These are phyloP conservation scores for Moesziomyces antarcticus DNA, from an alignment of 1,284 basidiomycete species.

Conservation along the genomic window DNA sequence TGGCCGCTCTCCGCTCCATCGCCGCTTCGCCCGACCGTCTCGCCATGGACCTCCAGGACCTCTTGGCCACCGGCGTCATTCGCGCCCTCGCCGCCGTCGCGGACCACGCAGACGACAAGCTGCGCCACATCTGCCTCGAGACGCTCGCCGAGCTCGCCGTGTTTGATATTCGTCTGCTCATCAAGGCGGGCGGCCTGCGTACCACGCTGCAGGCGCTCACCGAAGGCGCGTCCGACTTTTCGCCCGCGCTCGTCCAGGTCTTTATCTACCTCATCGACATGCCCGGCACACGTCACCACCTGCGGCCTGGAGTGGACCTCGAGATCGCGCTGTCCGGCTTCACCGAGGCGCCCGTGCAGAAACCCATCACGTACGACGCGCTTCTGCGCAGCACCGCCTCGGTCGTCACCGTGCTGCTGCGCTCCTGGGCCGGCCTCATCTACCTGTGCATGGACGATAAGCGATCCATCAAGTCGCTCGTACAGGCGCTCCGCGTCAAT, in stretches of 20 bases:
- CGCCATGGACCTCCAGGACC: slow-evolving; percentile 60
- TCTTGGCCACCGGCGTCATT: slow-evolving; percentile 64
- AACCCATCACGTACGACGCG: slow-evolving; percentile 70
- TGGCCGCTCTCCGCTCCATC: slow-evolving; percentile 35
- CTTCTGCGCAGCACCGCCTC: slow-evolving; percentile 79
- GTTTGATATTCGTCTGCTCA: slow-evolving; percentile 85
- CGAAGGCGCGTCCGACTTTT: slow-evolving; percentile 86
- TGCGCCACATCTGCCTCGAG: slow-evolving; percentile 84
- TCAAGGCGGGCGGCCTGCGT: slow-evolving; percentile 84
- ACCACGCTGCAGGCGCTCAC: slow-evolving; percentile 85
- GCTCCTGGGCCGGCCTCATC: slow-evolving; percentile 93
- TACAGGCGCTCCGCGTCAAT: slow-evolving; percentile 88
- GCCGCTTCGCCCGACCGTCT: slow-evolving; percentile 68
- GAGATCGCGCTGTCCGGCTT: slow-evolving; percentile 74
- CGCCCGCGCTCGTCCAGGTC: slow-evolving; percentile 82
- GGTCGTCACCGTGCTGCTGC: slow-evolving; percentile 82
- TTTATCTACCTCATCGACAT: slow-evolving; percentile 88
- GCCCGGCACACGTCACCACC: slow-evolving; percentile 81
- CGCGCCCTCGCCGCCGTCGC: slow-evolving; percentile 90
- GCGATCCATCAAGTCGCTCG: slow-evolving; percentile 83
- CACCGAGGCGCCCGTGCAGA: slow-evolving; percentile 82
- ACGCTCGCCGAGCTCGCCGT: slow-evolving; percentile 90
- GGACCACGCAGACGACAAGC: slow-evolving; percentile 90
- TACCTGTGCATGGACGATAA: slow-evolving; percentile 93
- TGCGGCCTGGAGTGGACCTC: slow-evolving; percentile 85